Base-by-base conservation (phyloP, 306 rosid genomes). In the Carpinus fangiana region DNA sequence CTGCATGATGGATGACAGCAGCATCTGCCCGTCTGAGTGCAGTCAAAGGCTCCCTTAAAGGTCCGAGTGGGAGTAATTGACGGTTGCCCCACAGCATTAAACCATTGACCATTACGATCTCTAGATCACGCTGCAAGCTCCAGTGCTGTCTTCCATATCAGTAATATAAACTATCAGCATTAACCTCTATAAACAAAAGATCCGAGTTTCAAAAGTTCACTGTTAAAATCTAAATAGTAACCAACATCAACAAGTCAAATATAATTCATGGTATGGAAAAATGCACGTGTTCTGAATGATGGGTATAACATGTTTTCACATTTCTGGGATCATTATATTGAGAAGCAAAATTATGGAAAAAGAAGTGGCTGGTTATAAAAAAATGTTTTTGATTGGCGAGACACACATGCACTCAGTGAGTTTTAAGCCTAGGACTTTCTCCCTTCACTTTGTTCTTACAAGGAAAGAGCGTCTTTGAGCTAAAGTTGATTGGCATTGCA, bases 21-120 rank as follows among this genome's bases (percentile, higher is more conserved):
- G 76, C 84, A 84, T 90, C 93, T 28, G 98, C 98, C 56, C 90
- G 90, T 71, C 64, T 57, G 70, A 95, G 95, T 6, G 90, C 95
- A 65, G 74, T 73, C 78, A 90, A 81, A 57, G 98, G 90, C 83
- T 95, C 98, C 89, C 98, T 91, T 79, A 95, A 80, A 26, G 98
- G 98, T 81, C 98, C 98, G 75, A 83, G 90, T 21, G 98, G 98
- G 80, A 89, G 47, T 17, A 90, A 84, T 69, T 78, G 90, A 70
- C 78, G 72, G 83, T 90, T 89, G 18, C 97, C 97, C 96, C 93
- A 92, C 36, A 87, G 87, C 78, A 86, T 87, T 76, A 92, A 80
- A 81, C 96, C 98, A 11, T 92, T 95, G 69, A 94, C 82, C 98
- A 95, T 91, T 74, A 91, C 91, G 76, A 95, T 86, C 80, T 92